Conservation (phyloP, 2,329 filamentous ascomycete genomes). For the Coleophoma cylindrospora region DNA sequence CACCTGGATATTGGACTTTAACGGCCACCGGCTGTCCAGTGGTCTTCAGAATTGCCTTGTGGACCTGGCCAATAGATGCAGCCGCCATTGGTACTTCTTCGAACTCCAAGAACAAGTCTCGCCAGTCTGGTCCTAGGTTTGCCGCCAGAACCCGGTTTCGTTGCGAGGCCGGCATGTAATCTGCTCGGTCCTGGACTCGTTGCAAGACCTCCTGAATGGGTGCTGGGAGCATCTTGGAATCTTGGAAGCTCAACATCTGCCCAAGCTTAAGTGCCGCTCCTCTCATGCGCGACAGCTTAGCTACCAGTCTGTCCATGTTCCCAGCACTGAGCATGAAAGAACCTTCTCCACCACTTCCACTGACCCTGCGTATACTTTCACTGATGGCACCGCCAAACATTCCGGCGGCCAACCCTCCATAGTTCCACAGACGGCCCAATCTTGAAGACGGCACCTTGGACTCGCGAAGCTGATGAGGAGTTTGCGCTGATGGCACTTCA, state of each 20-base stretch:
- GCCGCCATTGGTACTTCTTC: constrained; percentile 91
- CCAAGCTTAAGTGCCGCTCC: constrained; percentile 95
- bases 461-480: constrained; percentile 69
- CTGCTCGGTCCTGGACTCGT: constrained; percentile 90
- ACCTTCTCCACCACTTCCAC: constrained; percentile 63
- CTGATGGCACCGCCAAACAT: constrained; percentile 92
- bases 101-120: constrained; percentile 76
- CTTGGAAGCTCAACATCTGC: constrained; percentile 98
- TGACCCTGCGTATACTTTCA: constrained; percentile 75
- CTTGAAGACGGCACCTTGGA: constrained; percentile 87
- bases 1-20: constrained; percentile 96
- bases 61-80: constrained; percentile 95
- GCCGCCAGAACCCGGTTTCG: constrained; percentile 74
- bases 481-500: constrained; percentile 18
- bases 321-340: constrained; percentile 82
- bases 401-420: constrained; percentile 84
- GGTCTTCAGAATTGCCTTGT: constrained; percentile 74
- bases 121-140: constrained; percentile 82
- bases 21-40: constrained; percentile 78
- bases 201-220: constrained; percentile 87
- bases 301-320: constrained; percentile 90
- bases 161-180: constrained; percentile 97
- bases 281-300: constrained; percentile 92
- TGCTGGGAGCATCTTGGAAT: constrained; percentile 87
- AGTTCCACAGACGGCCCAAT: constrained; percentile 88